A percentile compares a stretch with the other conserved stretches of the same genome.
Conservation (phyloP, 2,329 filamentous ascomycete genomes). For the Diaporthe ampelina region DNA sequence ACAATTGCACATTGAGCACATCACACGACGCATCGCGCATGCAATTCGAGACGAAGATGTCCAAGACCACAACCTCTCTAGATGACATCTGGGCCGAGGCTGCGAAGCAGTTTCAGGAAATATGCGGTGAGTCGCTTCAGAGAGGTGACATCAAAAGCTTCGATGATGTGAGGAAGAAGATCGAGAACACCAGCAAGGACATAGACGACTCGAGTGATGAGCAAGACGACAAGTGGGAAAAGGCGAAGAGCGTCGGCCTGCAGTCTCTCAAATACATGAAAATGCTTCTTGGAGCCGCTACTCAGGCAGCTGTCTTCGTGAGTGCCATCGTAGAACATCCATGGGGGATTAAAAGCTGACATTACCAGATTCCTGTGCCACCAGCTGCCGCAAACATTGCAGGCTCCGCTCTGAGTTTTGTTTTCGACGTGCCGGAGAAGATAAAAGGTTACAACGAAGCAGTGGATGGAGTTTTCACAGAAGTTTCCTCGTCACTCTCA, state of each 20-base stretch:
- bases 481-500: slow-evolving; percentile 45
- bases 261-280: slow-evolving; percentile 47
- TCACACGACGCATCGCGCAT: neutral
- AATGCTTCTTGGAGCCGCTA: slow-evolving; percentile 45
- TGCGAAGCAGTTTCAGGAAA: slow-evolving; percentile 33
- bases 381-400: slow-evolving; percentile 42
- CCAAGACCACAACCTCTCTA: neutral
- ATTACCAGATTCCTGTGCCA: slow-evolving; percentile 44
- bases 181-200: slow-evolving; percentile 41
- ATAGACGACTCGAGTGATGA: neutral
- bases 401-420: slow-evolving; percentile 44
- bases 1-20: neutral
- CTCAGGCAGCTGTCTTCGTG: slow-evolving; percentile 44
- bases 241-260: slow-evolving; percentile 45
- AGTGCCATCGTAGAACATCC: neutral
- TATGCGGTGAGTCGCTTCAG: slow-evolving; percentile 45
- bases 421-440: slow-evolving; percentile 45
- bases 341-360: neutral
- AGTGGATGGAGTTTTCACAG: slow-evolving; percentile 43
- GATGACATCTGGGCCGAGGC: neutral
- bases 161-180: slow-evolving; percentile 44
- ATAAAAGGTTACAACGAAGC: slow-evolving; percentile 46
- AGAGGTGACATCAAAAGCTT: slow-evolving; percentile 45
- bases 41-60: neutral
- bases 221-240: slow-evolving; percentile 43